Conservation (phyloP, 1,139 yeast species). For the Waltiozyma sp. region DNA sequence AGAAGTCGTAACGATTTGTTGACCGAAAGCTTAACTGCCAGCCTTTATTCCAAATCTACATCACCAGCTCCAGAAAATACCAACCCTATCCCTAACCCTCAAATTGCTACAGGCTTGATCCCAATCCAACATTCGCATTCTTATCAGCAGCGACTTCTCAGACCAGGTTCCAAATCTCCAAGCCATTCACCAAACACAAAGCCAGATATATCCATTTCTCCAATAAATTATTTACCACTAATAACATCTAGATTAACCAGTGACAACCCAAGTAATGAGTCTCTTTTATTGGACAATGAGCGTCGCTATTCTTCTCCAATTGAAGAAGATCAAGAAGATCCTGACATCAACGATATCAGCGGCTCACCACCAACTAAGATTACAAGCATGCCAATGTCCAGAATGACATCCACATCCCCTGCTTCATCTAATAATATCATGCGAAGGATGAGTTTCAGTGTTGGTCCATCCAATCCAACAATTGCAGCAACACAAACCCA, state of each 20-base stretch:
- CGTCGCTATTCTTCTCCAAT: neutral
- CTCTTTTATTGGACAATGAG: constrained; percentile 2
- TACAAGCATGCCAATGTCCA: constrained; percentile 8
- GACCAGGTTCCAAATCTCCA: constrained; percentile 2
- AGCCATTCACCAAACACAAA: constrained; percentile 2
- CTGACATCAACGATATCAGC: constrained; percentile 12
- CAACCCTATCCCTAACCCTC: constrained; percentile 3
- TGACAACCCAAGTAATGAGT: constrained; percentile 16
- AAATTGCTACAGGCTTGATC: constrained; percentile 4
- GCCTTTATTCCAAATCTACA: constrained; percentile 18
- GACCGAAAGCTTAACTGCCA: constrained; percentile 27
- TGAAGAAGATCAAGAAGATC: neutral
- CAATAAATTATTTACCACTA: constrained; percentile 28
- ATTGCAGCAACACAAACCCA: constrained; percentile 27
- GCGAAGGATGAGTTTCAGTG: constrained; percentile 17
- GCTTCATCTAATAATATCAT: constrained; percentile 6
- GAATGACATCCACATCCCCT: constrained; percentile 13
- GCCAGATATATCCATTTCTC: constrained; percentile 9
- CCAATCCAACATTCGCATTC: neutral
- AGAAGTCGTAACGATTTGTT: constrained; percentile 34
- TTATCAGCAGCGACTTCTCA: neutral
- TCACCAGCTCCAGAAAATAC: constrained; percentile 7
- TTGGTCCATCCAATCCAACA: constrained; percentile 25
- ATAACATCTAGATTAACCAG: constrained; percentile 31
- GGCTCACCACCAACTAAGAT: constrained; percentile 2